Base-by-base conservation (phyloP, 2,329 filamentous ascomycete genomes). In the Pseudonectria foliicola region DNA sequence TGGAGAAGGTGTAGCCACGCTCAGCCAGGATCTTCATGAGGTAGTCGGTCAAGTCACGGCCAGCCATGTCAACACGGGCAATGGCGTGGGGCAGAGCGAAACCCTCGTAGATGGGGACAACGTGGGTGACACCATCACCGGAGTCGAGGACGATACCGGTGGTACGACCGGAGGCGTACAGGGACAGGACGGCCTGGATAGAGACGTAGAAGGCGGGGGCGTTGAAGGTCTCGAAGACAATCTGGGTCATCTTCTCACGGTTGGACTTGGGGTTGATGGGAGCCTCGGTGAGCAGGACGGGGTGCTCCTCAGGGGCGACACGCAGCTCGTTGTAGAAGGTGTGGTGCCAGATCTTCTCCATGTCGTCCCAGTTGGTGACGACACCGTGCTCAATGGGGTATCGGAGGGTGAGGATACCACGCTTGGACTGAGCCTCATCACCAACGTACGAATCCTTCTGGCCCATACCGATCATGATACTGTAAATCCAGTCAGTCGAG, bases 311-410 rank as follows among this genome's bases (percentile, higher is more conserved):
- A 59, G 92, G 92, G 60, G 92, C 92, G 52, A 98, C 92, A 90
- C 92, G 90, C 64, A 98, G 80, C 80, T 98, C 92, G 76, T 98
- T 98, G 86, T 96, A 98, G 81, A 98, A 98, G 66, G 92, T 96
- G 86, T 98, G 92, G 73, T 98, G 92, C 92, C 92, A 98, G 61
- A 98, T 96, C 84, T 96, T 96, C 80, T 96, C 92, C 92, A 96
- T 96, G 71, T 96, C 92, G 70, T 98, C 92, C 92, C 92, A 98
- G 86, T 96, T 96, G 75, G 92, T 98, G 66, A 98, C 92, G 61
- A 98, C 92, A 92, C 92, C 92, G 82, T 98, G 92, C 81, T 98
- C 92, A 68, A 98, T 98, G 66, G 92, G 92, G 75, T 98, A 98
- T 77, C 92, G 84, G 67, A 98, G 81, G 50, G 90, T 96, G 59